Evolutionary conservation across 306 rosid genomes (phyloP).

Genomic region (Pterocarpus macrocarpus): DNA sequence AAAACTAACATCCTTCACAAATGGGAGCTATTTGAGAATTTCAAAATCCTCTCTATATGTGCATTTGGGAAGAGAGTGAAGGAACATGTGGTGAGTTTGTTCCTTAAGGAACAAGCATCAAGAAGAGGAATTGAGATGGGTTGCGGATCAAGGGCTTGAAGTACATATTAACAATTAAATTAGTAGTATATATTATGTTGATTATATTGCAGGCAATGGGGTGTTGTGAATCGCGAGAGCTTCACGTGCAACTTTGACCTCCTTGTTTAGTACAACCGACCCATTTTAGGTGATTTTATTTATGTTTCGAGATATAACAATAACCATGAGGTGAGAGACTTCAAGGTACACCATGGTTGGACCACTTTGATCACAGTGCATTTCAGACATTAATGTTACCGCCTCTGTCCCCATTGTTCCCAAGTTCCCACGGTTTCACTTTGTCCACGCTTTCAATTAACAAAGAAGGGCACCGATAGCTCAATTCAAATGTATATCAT

Average conservation of each 20-base stretch:
- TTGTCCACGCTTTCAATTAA: constrained; percentile 25
- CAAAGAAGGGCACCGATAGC: constrained; percentile 12
- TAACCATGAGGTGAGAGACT: constrained; percentile 45
- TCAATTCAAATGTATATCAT: background rate
- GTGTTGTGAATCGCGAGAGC: constrained; percentile 82
- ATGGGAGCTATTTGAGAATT: constrained; percentile 3
- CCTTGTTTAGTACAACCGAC: constrained; percentile 61
- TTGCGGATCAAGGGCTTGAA: constrained; percentile 9
- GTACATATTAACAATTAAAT: background rate
- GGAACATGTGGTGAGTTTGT: constrained; percentile 52
- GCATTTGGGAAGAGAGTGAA: constrained; percentile 45
- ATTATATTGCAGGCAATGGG: constrained; percentile 71
- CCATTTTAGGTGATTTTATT: constrained; percentile 8
- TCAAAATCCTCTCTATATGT: background rate
- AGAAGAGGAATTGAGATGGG: constrained; percentile 49
- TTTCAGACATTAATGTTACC: constrained; percentile 51
- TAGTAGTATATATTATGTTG: constrained; percentile 37
- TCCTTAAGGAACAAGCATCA: constrained; percentile 52
- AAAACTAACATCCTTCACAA: constrained; percentile 18
- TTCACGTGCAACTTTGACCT: constrained; percentile 95
- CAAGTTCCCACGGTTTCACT: constrained; percentile 53
- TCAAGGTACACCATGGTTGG: constrained; percentile 48
- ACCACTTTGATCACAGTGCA: constrained; percentile 60
- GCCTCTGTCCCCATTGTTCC: constrained; percentile 46
- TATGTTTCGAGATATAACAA: constrained; percentile 22